These are phyloP conservation scores for Hypericum perforatum DNA, from an alignment of 345 rosid species.

Conservation along the genomic window DNA sequence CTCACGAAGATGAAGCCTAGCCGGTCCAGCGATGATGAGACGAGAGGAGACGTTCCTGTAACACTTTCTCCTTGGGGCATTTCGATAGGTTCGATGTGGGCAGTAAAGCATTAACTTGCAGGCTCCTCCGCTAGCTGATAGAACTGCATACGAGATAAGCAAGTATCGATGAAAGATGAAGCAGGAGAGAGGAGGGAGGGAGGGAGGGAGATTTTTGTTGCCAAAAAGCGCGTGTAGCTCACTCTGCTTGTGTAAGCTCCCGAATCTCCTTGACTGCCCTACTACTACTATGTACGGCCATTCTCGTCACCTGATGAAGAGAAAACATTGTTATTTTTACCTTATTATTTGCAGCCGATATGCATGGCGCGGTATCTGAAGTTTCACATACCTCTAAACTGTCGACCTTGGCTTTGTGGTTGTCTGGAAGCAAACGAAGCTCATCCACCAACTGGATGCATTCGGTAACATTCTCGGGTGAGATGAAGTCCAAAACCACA, in stretches of 20 bases:
- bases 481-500: constrained; percentile 74
- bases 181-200: not conserved
- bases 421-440: constrained; percentile 58
- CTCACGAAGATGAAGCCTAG: too few species aligned
- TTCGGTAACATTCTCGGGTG: constrained; percentile 65
- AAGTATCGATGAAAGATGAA: not conserved
- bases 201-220: not conserved
- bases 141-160: too few species aligned
- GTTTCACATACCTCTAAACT: constrained; percentile 45
- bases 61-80: too few species aligned
- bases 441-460: constrained; percentile 58
- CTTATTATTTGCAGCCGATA: too few species aligned
- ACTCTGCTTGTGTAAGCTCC: constrained; percentile 37
- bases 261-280: constrained; percentile 65
- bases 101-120: too few species aligned
- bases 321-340: not conserved
- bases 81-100: too few species aligned
- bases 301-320: constrained; percentile 60
- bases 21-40: too few species aligned
- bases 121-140: too few species aligned
- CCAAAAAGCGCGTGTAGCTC: not conserved
- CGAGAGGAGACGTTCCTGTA: too few species aligned
- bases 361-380: too few species aligned
- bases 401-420: constrained; percentile 53
- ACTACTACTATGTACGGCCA: constrained; percentile 57